phyloP scores from a whole-genome alignment of 305 asterid genomes.

The Fraxinus latifolia region DNA sequence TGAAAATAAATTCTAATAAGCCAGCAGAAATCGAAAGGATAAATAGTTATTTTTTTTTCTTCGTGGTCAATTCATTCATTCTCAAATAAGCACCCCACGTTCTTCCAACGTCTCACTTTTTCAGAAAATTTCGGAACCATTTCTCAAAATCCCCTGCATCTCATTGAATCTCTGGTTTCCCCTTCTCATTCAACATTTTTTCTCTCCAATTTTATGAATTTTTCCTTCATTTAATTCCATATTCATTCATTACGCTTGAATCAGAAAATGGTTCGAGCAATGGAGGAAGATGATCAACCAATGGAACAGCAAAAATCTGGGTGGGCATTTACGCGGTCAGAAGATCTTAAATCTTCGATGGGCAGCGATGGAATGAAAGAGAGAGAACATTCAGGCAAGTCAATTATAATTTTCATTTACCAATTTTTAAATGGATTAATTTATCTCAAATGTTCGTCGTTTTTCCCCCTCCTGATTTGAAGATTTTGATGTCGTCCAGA shows the following conservation, averaged over 20 bases:
- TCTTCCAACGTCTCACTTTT: slow-evolving; percentile 27
- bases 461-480: neutral
- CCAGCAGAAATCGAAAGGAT: neutral
- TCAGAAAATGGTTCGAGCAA: slow-evolving; percentile 36
- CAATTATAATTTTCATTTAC: neutral
- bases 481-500: neutral
- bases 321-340: slow-evolving; percentile 29
- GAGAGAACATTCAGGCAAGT: slow-evolving; percentile 42
- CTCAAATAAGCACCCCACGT: slow-evolving; percentile 44
- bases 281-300: slow-evolving; percentile 35
- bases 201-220: neutral
- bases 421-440: neutral
- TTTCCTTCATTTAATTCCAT: neutral
- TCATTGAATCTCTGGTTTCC: slow-evolving; percentile 5
- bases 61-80: neutral
- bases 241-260: slow-evolving; percentile 9
- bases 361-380: slow-evolving; percentile 29
- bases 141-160: neutral
- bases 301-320: slow-evolving; percentile 30
- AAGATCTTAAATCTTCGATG: slow-evolving; percentile 28
- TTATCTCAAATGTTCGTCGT: neutral
- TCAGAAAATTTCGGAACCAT: slow-evolving; percentile 4
- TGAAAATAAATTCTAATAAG: neutral
- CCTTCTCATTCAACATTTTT: neutral
- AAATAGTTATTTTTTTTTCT: no score